phyloP scores from a whole-genome alignment of 1,139 yeast genomes.

The Candida sp. region DNA sequence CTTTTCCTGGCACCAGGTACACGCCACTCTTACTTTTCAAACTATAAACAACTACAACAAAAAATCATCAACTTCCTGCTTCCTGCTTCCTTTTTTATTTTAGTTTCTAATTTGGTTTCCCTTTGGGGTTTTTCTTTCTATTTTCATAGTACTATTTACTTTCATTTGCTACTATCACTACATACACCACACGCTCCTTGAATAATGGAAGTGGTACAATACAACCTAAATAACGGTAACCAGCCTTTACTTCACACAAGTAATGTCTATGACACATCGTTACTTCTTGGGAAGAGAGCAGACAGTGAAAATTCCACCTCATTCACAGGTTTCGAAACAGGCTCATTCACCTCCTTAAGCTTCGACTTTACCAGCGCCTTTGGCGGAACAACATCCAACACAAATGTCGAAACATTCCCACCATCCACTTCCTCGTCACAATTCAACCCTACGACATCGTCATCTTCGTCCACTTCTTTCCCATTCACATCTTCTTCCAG shows the following conservation, averaged over 20 bases:
- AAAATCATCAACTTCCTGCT: too few species aligned
- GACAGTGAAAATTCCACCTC: constrained; percentile 11
- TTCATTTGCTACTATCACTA: too few species aligned
- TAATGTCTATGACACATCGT: neutral
- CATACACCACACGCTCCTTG: too few species aligned
- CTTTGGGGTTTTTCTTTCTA: too few species aligned
- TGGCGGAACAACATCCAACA: neutral
- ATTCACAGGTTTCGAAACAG: neutral
- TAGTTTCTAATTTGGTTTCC: too few species aligned
- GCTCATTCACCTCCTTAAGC: neutral
- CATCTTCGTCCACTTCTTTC: neutral
- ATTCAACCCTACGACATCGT: constrained; percentile 8
- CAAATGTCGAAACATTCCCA: neutral
- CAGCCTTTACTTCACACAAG: constrained; percentile 1
- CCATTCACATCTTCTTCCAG: neutral
- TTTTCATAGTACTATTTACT: too few species aligned
- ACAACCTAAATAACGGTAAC: neutral
- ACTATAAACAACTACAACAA: too few species aligned
- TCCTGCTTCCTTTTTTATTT: too few species aligned
- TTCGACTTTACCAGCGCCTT: neutral
- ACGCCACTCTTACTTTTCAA: too few species aligned
- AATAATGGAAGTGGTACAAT: neutral
- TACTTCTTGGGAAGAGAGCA: constrained; percentile 7
- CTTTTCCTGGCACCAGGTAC: too few species aligned
- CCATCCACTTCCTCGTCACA: neutral